Conservation (phyloP, 352 stramenopile genomes). For the Phytophthora meadii region DNA sequence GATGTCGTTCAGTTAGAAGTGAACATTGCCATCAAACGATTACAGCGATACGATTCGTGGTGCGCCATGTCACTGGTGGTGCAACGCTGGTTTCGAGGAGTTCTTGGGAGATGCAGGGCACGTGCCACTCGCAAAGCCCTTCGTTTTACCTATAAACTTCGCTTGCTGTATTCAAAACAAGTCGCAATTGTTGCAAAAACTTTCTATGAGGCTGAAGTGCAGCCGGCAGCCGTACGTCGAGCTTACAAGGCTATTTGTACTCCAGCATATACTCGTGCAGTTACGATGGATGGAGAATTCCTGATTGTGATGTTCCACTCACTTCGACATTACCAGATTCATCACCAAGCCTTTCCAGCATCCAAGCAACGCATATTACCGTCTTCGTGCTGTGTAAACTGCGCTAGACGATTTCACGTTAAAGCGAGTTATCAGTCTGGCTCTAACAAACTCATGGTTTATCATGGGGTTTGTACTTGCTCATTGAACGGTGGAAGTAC, state of each 20-base stretch:
- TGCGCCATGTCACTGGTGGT: constrained; percentile 50
- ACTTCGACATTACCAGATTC: constrained; percentile 30
- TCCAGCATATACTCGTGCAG: constrained; percentile 48
- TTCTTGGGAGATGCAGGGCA: constrained; percentile 42
- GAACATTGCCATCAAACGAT: constrained; percentile 57
- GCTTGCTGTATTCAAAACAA: constrained; percentile 33
- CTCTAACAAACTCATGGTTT: constrained; percentile 39
- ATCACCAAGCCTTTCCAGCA: not conserved
- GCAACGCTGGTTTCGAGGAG: constrained; percentile 71
- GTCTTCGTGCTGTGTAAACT: constrained; percentile 53
- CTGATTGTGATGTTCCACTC: constrained; percentile 71
- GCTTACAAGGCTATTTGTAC: constrained; percentile 41
- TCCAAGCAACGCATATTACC: constrained; percentile 6
- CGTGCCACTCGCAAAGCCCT: constrained; percentile 40
- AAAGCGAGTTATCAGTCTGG: constrained; percentile 34
- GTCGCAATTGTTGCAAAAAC: constrained; percentile 33
- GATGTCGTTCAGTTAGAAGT: constrained; percentile 80
- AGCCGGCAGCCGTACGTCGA: constrained; percentile 36
- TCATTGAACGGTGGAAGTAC: constrained; percentile 36
- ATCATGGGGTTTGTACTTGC: constrained; percentile 55
- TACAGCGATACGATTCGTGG: constrained; percentile 75
- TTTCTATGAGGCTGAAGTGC: constrained; percentile 46
- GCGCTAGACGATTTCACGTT: constrained; percentile 57
- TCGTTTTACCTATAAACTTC: constrained; percentile 35
- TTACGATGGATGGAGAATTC: constrained; percentile 66